Evolutionary conservation across 2,329 filamentous ascomycete species (phyloP).

Genomic region (Fusarium sp.): DNA sequence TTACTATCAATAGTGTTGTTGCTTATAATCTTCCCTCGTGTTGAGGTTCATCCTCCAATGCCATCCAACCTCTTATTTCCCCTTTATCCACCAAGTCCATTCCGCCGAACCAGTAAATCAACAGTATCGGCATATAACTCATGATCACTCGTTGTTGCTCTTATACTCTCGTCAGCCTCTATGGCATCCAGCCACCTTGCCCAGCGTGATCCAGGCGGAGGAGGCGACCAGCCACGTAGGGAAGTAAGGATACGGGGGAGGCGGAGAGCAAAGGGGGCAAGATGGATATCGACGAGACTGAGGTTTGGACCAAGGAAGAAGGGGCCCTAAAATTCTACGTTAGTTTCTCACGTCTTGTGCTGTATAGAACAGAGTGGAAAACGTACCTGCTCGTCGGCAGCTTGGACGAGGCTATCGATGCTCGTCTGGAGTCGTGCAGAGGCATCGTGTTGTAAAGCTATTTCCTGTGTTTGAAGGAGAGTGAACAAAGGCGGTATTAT

Average conservation of each 20-base stretch:
- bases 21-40: not conserved
- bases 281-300: conserved; percentile 78
- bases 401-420: conserved; percentile 66
- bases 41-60: not conserved
- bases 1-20: not conserved
- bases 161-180: conserved; percentile 71
- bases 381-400: conserved; percentile 57
- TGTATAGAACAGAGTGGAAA: not conserved
- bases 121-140: conserved; percentile 66
- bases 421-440: conserved; percentile 73
- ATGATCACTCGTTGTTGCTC: conserved; percentile 74
- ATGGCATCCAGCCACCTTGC: conserved; percentile 77
- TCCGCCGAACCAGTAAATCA: conserved; percentile 58
- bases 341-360: not conserved
- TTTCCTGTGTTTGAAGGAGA: conserved; percentile 74
- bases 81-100: not conserved
- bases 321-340: conserved; percentile 61
- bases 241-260: conserved; percentile 74
- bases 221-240: conserved; percentile 74
- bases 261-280: conserved; percentile 80
- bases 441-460: conserved; percentile 66
- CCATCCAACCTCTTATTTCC: not conserved
- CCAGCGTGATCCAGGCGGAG: conserved; percentile 73
- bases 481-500: conserved; percentile 83
- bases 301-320: conserved; percentile 71